phyloP scores from a whole-genome alignment of 2,329 filamentous ascomycete genomes.

The Cryphonectria japonica region DNA sequence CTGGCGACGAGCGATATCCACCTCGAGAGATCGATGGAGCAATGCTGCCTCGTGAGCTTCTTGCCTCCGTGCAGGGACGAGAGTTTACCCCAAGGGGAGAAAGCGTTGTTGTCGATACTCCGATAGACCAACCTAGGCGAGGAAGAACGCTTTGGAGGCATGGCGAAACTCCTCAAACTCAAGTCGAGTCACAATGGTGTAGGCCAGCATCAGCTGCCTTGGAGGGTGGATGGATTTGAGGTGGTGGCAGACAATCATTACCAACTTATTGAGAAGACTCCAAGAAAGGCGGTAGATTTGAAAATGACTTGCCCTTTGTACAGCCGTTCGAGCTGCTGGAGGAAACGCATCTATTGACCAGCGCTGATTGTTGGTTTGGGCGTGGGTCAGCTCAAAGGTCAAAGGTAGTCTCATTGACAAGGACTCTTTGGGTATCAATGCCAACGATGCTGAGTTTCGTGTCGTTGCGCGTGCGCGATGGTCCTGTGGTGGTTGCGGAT shows the following conservation, averaged over 20 bases:
- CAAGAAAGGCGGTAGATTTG: not conserved
- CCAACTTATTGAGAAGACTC: not conserved
- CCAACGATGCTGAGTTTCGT: slow-evolving; percentile 6
- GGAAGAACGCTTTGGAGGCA: not conserved
- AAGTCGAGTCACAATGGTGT: not conserved
- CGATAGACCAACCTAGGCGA: not conserved
- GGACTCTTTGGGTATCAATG: not conserved
- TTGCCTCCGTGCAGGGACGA: not conserved
- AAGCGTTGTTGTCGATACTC: not conserved
- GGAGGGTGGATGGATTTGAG: not conserved
- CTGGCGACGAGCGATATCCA: slow-evolving; percentile 7
- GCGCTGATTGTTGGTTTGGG: not conserved
- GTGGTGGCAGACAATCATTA: not conserved
- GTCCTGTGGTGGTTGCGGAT: slow-evolving; percentile 1
- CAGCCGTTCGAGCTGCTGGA: slow-evolving; percentile 23
- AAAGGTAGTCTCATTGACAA: not conserved
- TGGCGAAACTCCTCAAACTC: not conserved
- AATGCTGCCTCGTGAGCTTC: slow-evolving; percentile 6
- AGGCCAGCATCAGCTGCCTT: not conserved
- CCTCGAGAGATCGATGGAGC: slow-evolving; percentile 2
- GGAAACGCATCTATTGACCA: slow-evolving; percentile 40
- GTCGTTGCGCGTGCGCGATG: not conserved
- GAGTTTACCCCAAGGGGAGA: not conserved
- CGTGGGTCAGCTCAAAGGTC: slow-evolving; percentile 3
- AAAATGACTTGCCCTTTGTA: slow-evolving; percentile 31